Conservation (phyloP, 306 rosid genomes). For the Boehmeria nivea region DNA sequence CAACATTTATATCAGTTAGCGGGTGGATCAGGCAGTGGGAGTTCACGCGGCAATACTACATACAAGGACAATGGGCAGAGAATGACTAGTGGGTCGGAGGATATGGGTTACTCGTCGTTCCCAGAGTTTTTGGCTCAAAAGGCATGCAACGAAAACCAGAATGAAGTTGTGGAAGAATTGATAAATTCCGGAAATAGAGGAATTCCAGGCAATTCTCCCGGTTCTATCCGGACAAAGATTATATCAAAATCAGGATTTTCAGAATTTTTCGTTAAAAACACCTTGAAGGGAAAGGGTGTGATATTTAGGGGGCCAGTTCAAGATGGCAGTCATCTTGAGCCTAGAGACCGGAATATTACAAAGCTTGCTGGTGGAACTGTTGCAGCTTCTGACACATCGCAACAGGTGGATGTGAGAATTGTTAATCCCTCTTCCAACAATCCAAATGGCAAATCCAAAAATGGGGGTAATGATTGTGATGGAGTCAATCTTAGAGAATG, state of each 20-base stretch:
- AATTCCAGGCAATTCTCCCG: conserved; percentile 32
- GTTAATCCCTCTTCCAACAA: conserved; percentile 29
- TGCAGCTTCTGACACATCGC: conserved; percentile 34
- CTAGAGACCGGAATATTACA: conserved; percentile 34
- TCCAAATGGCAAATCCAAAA: conserved; percentile 22
- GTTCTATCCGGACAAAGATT: conserved; percentile 69
- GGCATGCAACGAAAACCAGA: conserved; percentile 38
- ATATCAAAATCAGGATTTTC: conserved; percentile 84
- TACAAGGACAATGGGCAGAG: conserved; percentile 42
- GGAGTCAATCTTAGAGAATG: conserved; percentile 77
- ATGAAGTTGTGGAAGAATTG: conserved; percentile 43
- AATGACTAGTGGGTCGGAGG: conserved; percentile 48
- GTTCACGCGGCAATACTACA: conserved; percentile 33
- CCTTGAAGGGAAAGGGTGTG: conserved; percentile 79
- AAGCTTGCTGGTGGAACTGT: conserved; percentile 31
- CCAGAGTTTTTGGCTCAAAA: conserved; percentile 46
- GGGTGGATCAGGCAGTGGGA: conserved; percentile 59
- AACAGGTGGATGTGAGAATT: conserved; percentile 28
- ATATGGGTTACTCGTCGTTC: conserved; percentile 38
- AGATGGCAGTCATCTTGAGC: conserved; percentile 31
- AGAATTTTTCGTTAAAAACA: conserved; percentile 65
- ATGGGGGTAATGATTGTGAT: conserved; percentile 36
- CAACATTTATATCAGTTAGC: conserved; percentile 58
- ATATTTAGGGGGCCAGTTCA: conserved; percentile 43
- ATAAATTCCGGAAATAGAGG: conserved; percentile 41